Evolutionary conservation across 805 yeast species (phyloP), one percentile per base, ranked within the genome.

Genomic region (Scheffersomyces spartinae): DNA sequence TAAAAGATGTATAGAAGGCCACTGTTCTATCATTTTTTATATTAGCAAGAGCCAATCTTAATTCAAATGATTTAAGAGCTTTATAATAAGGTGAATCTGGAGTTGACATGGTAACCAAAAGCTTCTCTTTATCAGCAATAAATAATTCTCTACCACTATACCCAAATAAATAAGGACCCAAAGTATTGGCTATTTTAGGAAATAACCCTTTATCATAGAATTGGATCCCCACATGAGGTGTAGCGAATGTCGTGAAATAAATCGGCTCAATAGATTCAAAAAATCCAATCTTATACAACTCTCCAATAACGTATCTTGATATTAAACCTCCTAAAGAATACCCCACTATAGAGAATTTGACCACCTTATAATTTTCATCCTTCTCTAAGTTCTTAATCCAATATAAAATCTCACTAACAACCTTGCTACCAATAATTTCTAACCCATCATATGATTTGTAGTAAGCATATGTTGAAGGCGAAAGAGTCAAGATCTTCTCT

Each of bases 11-110:
- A 52, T 73, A 81, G 47, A 84, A 88, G 9, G 88, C 77, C 6
- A 86, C 97, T 0, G 94, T 71, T 31, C 95, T 62, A 49, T 86
- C 97, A 43, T 81, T 75, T 29, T 74, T 64, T 13, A 77, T 65
- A 50, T 88, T 86, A 7, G 95, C 85, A 29, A 84, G 56, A 2
- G 73, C 45, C 3, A 70, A 55, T 27, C 78, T 64, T 28, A 65
- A 61, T 32, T 71, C 53, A 46, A 86, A 86, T 30, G 39, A 42
- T 7, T 42, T 29, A 25, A 86, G 56, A 0, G 81, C 93, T 26
- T 64, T 48, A 25, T 54, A 51, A 41, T 63, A 86, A 7, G 40
- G 49, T 6, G 59, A 59, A 24, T 49, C 43, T 1, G 73, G 77
- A 24, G 68, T 64, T 0, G 80, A 63, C 60, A 80, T 43, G 13